A percentile compares a stretch with the other conserved stretches of the same genome.
phyloP scores from a whole-genome alignment of 192 early-diverging fungal species.

The Funneliformis mosseae region DNA sequence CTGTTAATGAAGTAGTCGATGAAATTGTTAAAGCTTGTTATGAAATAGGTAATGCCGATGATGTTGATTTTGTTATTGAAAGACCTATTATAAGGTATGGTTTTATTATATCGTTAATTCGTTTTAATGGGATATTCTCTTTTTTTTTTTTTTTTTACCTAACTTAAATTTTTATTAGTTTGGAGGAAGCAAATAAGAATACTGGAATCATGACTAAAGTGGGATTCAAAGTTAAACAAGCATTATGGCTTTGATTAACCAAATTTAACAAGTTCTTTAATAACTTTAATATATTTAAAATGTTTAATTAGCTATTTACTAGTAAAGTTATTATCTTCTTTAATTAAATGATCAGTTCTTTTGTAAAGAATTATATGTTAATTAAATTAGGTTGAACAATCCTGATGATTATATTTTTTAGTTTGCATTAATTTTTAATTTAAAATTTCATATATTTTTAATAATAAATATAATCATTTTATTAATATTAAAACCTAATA shows the following conservation, averaged over 20 bases:
- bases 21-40: conserved; percentile 36
- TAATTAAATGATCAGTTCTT: too few relatives aligned
- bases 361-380: too few relatives aligned
- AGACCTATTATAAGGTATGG: conserved; percentile 46
- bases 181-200: conserved; percentile 44
- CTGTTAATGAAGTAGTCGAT: conserved; percentile 41
- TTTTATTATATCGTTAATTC: not conserved
- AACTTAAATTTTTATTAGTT: conserved; percentile 32
- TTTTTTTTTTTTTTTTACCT: not conserved
- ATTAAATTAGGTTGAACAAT: too few relatives aligned
- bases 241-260: conserved; percentile 43
- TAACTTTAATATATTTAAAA: too few relatives aligned
- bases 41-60: conserved; percentile 21
- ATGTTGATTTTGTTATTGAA: conserved; percentile 37
- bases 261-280: not conserved
- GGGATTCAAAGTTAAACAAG: conserved; percentile 44
- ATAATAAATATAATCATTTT: too few relatives aligned
- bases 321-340: too few relatives aligned
- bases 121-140: not conserved
- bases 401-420: too few relatives aligned
- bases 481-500: too few relatives aligned
- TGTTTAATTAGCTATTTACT: too few relatives aligned
- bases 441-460: too few relatives aligned
- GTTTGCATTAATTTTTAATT: too few relatives aligned
- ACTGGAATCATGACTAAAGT: conserved; percentile 46